phyloP scores from a whole-genome alignment of 2,329 filamentous ascomycete species.

The Xylariaceae sp. region DNA sequence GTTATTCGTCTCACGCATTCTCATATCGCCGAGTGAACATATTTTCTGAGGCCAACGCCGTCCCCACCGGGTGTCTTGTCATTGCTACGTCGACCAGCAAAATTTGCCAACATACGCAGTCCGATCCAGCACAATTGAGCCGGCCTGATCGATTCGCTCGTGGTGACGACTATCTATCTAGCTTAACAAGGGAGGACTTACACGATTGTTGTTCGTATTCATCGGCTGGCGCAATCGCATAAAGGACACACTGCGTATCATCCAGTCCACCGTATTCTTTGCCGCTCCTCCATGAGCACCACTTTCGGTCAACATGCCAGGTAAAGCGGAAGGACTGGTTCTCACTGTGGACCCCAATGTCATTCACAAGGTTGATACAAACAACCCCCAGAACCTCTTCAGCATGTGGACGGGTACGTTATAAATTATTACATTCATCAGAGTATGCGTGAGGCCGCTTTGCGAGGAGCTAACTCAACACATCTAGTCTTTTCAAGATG shows the following conservation, averaged over 20 bases:
- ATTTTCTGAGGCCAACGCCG: background rate
- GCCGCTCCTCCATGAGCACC: constrained; percentile 26
- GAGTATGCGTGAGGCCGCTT: background rate
- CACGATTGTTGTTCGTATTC: constrained; percentile 7
- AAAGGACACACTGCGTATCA: constrained; percentile 22
- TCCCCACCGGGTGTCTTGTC: constrained; percentile 3
- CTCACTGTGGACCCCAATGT: constrained; percentile 86
- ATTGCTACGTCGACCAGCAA: background rate
- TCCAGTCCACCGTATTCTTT: constrained; percentile 7
- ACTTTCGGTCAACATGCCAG: constrained; percentile 60
- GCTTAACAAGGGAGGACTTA: background rate
- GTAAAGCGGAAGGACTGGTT: constrained; percentile 76
- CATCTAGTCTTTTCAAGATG: constrained; percentile 82
- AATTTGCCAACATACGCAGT: background rate
- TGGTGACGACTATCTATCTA: constrained; percentile 22
- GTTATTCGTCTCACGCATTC: constrained; percentile 7
- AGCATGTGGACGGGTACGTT: constrained; percentile 92
- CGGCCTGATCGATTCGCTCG: constrained; percentile 10
- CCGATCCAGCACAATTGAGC: constrained; percentile 8
- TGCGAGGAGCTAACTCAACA: constrained; percentile 31
- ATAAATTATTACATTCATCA: constrained; percentile 7
- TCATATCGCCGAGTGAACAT: constrained; percentile 19
- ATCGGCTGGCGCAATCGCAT: constrained; percentile 23
- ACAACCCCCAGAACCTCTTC: constrained; percentile 87
- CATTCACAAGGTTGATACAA: constrained; percentile 91